Base-by-base conservation (phyloP, 2,329 filamentous ascomycete species). In the Ophiostoma triangulosporum region DNA sequence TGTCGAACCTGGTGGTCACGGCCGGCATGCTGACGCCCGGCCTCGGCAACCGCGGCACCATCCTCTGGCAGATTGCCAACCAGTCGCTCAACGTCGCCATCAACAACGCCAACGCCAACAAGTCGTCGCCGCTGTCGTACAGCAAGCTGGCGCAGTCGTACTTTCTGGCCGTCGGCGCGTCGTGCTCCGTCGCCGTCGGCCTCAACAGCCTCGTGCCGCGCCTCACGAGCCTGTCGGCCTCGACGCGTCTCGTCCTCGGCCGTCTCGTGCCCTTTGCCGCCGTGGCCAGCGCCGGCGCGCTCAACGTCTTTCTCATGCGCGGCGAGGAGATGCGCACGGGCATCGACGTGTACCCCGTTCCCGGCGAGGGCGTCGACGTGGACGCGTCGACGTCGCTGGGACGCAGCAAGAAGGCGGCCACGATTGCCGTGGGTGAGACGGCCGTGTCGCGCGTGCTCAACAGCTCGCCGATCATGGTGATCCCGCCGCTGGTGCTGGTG, bases 231-330 rank as follows among this genome's bases (percentile, higher is more conserved):
- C 73, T 97, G 48, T 80, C 84, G 15, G 86, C 88, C 1, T 80
- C 80, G 52, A 86, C 90, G 3, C 82, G 83, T 57, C 76, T 84
- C 36, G 80, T 94, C 20, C 80, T 97, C 3, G 77, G 81, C 53
- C 83, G 93, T n/a, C 78, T 98, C 8, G 90, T 97, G 6, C 93
- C 93, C 26, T 98, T 98, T 65, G 93, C 91, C 0, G 93, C 93
- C 12, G 93, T 98, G 11, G 91, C 91, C 29, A 86, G 82, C 56
- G 93, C 93, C 4, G 90, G 89, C 63, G 88, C 83, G 1, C 76
- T 98, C 58, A 98, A 98, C 69, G 93, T 96, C 26, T 94, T 96
- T 70, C 78, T 98, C 53, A 98, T 98, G 93, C 88, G 93, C 56
- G 84, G 88, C 58, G 91, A 96, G 68, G 93, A 98, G 72, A 97